A percentile compares a stretch with the other conserved stretches of the same genome.
phyloP scores from a whole-genome alignment of 768 basidiomycete genomes.

The Peribolospora baueri region DNA sequence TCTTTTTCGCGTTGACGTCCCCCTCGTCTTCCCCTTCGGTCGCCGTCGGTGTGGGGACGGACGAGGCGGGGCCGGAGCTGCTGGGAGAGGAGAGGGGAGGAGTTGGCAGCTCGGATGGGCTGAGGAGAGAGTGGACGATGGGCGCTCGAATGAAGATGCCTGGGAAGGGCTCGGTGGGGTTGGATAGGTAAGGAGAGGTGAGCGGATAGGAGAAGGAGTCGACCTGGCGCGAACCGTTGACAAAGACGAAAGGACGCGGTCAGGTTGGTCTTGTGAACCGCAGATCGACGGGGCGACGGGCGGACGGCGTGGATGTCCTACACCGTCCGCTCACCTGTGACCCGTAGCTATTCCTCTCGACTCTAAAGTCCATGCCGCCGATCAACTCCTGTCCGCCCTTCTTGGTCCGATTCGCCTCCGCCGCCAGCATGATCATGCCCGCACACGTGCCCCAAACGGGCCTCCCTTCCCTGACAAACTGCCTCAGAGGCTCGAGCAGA shows the following conservation, averaged over 20 bases:
- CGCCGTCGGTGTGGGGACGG: too few species aligned
- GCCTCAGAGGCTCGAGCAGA: slow-evolving; percentile 50
- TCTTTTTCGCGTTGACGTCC: too few species aligned
- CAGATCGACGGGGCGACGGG: too few species aligned
- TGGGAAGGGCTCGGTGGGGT: slow-evolving; percentile 39
- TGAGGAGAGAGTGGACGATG: slow-evolving; percentile 18
- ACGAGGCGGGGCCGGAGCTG: too few species aligned
- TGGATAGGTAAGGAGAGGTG: slow-evolving; percentile 34
- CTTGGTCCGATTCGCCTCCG: slow-evolving; percentile 44
- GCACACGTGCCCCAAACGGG: slow-evolving; percentile 92
- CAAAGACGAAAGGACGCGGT: background rate
- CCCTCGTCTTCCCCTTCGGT: too few species aligned
- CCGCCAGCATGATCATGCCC: slow-evolving; percentile 66
- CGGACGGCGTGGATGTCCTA: background rate
- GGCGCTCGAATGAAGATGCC: slow-evolving; percentile 90
- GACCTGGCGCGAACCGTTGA: slow-evolving; percentile 25
- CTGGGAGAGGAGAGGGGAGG: background rate
- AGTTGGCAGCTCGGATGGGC: slow-evolving; percentile 1
- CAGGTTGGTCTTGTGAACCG: background rate
- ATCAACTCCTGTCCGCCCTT: slow-evolving; percentile 70
- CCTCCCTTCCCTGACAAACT: slow-evolving; percentile 37
- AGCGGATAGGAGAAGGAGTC: slow-evolving; percentile 76
- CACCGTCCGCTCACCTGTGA: slow-evolving; percentile 37
- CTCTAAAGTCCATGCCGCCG: slow-evolving; percentile 50
- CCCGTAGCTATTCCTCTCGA: slow-evolving; percentile 83